Base-by-base conservation (phyloP, 768 basidiomycete genomes). In the Rhizopogon sp. region DNA sequence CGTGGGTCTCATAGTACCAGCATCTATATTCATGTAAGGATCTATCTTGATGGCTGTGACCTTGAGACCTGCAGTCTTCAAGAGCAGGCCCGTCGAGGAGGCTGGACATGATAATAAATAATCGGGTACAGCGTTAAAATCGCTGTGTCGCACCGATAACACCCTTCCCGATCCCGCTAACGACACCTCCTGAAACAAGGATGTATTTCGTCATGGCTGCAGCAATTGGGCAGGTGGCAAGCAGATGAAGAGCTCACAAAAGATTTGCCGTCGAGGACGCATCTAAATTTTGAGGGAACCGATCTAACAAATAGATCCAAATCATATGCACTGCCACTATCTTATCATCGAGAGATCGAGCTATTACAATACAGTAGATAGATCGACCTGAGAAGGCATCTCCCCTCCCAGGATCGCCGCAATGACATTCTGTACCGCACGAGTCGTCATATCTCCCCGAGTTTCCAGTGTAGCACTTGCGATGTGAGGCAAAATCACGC, bases 1-100 rank as follows among this genome's bases (percentile, higher is more conserved):
- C 14, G 94, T 96, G 13, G 96, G 96, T 49, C 93, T 80, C 96
- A 99, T 99, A 17, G 96, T 98, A 37, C 96, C 96, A 22, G 96
- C 96, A 79, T 99, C 96, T 64, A 99, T 98, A 75, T 99, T 99
- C 96, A 99, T 98, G 64, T 99, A 99, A 13, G 96, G 96, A 70
- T 99, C 96, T 65, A 99, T 98, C 76, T 99, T 99, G 79, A 99
- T 98, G 10, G 96, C 91, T 7, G 96, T 99, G 63, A 98, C 96
- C 75, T 94, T 97, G 57, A 97, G 79, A 45, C 96, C 96, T 39
- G 88, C 85, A 43, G 92, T 98, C 75, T 98, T 98, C 68, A 99
- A 79, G 50, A 98, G 81, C 50, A 98, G 77, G 56, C 96, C 96
- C 5, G 96, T 98, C 49, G 95, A 98, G 28, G 96, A 98, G 60